Percentiles rank a stretch among this genome's conserved stretches.
These are phyloP conservation scores for Thozetella sp. DNA, from an alignment of 495 filamentous ascomycete genomes.

Conservation along the genomic window DNA sequence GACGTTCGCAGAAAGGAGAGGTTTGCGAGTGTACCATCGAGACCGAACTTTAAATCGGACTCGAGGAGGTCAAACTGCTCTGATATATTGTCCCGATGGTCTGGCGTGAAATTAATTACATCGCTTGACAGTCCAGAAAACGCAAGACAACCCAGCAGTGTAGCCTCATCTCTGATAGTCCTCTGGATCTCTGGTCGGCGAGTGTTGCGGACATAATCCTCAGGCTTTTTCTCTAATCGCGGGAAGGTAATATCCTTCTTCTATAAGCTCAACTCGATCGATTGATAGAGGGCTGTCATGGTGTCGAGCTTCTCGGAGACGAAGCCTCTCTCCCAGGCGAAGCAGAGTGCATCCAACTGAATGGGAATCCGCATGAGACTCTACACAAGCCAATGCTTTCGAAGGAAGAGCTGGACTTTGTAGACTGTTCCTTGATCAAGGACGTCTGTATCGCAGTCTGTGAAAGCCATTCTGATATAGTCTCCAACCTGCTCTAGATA, in stretches of 20 bases:
- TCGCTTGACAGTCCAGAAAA: slow-evolving; percentile 38
- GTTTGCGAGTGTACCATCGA: slow-evolving; percentile 14
- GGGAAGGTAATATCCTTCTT: slow-evolving; percentile 42
- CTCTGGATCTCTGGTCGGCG: slow-evolving; percentile 10
- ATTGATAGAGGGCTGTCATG: slow-evolving; percentile 44
- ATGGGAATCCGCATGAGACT: slow-evolving; percentile 45
- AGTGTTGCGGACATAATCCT: slow-evolving; percentile 2
- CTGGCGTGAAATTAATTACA: slow-evolving; percentile 31
- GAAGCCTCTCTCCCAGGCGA: slow-evolving; percentile 30
- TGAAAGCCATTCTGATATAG: slow-evolving; percentile 22
- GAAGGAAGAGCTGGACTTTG: slow-evolving; percentile 33
- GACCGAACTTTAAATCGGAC: slow-evolving; percentile 5
- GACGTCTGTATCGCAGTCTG: no score
- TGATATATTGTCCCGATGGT: slow-evolving; percentile 19
- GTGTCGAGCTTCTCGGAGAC: slow-evolving; percentile 18
- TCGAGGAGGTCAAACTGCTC: slow-evolving; percentile 10
- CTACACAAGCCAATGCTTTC: slow-evolving; percentile 29
- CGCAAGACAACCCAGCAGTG: slow-evolving; percentile 33
- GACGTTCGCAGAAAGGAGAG: slow-evolving; percentile 37
- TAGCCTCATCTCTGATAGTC: slow-evolving; percentile 20
- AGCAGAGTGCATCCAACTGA: slow-evolving; percentile 49
- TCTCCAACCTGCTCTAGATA: slow-evolving; percentile 29
- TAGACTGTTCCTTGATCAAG: slow-evolving; percentile 11
- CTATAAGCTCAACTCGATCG: slow-evolving; percentile 36
- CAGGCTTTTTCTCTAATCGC: slow-evolving; percentile 29